These are phyloP conservation scores for Ceratobasidium sp. DNA, from an alignment of 1,284 basidiomycete species.

Conservation along the genomic window DNA sequence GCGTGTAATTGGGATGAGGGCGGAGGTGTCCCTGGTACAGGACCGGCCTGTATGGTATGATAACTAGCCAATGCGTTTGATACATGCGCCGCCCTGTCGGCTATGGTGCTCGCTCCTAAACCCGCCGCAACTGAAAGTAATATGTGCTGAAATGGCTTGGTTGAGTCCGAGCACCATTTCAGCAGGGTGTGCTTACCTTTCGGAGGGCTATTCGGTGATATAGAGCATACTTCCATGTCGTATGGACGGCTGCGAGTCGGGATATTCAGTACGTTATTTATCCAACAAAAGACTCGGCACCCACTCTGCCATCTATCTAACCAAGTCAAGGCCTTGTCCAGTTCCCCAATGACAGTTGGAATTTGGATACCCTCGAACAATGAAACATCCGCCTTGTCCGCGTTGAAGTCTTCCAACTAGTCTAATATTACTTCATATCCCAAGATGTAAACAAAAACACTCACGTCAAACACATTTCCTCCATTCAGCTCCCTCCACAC, in stretches of 20 bases:
- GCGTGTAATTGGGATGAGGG: conserved; percentile 59
- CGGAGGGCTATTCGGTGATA: conserved; percentile 49
- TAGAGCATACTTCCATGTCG: conserved; percentile 23
- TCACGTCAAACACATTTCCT: conserved; percentile 74
- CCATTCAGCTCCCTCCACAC: conserved; percentile 79
- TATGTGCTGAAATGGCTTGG: conserved; percentile 19
- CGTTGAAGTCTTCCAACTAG: conserved; percentile 84
- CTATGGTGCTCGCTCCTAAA: background rate
- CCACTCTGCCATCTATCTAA: conserved; percentile 51
- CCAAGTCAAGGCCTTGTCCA: conserved; percentile 65
- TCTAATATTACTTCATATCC: conserved; percentile 13
- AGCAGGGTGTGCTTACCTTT: conserved; percentile 50
- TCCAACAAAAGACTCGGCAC: background rate
- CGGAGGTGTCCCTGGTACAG: conserved; percentile 51
- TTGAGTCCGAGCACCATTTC: background rate
- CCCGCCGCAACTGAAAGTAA: conserved; percentile 20
- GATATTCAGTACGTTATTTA: background rate
- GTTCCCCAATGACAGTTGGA: conserved; percentile 60
- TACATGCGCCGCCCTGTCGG: conserved; percentile 13
- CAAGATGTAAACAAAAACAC: conserved; percentile 48
- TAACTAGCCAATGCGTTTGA: conserved; percentile 25
- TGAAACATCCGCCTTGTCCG: conserved; percentile 82
- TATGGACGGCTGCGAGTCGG: conserved; percentile 12
- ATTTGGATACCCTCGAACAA: conserved; percentile 73
- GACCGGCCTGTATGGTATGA: conserved; percentile 44